Evolutionary conservation across 2,329 filamentous ascomycete genomes (phyloP), one percentile per base, ranked within the genome.

Genomic region (Teratosphaeria zuluensis): DNA sequence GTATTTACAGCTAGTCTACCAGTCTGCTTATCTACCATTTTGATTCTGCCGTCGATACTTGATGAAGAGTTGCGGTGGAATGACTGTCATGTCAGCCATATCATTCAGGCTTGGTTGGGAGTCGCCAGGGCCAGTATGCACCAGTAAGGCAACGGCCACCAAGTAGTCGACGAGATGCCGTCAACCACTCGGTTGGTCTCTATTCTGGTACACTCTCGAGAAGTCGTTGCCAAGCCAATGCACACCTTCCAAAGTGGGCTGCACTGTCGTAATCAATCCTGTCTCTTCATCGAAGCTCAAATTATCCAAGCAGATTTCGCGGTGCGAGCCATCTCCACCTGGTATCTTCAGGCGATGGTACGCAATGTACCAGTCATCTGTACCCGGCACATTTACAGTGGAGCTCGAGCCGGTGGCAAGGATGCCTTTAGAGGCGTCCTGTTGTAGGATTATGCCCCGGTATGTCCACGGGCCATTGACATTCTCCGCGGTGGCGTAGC

Each of bases 321-420:
- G 65, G 54, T 73, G 67, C 2, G 72, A 78, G 0, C 77, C 78
- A 58, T 77, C 71, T 0, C 78, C 78, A 48, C 70, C 66, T 0
- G 78, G 77, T 32, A 80, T 79, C 3, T 64, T 69, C 58, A 80
- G 80, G 1, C 78, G 73, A 61, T 80, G 78, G 54, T 80, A 80
- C 0, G 72, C 77, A 33, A 80, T 79, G 59, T 77, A 78, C 78
- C 78, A 80, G 28, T 78, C 71, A 60, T 80, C 77, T 0, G 76
- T 78, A 0, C 73, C 74, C 0, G 77, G 77, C 1, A 80, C 72
- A 48, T 78, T 77, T 19, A 79, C 62, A 2, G 79, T 72, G 0
- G 76, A 78, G 63, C 75, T 73, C 59, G 78, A 76, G 0, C 77
- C 78, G 0, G 77, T 78, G 0, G 69, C 77, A 5, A 79, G 65